Conservation (phyloP, 2,329 filamentous ascomycete genomes). For the Pseudogymnoascus sp. region DNA sequence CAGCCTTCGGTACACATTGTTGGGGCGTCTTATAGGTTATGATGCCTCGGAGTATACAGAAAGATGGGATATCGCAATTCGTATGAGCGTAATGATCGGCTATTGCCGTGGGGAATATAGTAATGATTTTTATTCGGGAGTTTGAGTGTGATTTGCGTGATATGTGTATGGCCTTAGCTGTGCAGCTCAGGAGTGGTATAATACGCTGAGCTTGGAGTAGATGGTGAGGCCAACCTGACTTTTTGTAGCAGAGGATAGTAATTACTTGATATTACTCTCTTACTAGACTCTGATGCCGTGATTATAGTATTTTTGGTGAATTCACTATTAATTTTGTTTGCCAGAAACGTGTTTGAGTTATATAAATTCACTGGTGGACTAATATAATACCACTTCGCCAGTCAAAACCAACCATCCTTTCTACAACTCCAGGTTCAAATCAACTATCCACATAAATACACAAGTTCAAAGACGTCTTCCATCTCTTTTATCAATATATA, state of each 20-base stretch:
- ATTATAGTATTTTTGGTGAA: background rate
- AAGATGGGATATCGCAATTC: background rate
- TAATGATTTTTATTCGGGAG: background rate
- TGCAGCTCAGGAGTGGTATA: background rate
- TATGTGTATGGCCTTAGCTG: background rate
- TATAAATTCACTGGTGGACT: background rate
- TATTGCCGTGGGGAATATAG: conserved; percentile 7
- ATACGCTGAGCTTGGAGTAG: background rate
- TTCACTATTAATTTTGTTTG: background rate
- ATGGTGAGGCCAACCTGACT: background rate
- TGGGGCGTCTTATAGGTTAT: conserved; percentile 7
- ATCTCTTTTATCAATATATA: background rate
- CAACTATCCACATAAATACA: background rate
- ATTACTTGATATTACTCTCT: background rate
- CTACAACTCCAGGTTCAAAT: background rate
- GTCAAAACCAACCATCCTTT: background rate
- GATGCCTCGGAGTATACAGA: conserved; percentile 8
- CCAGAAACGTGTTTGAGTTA: background rate
- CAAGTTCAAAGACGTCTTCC: background rate
- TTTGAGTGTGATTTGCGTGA: background rate
- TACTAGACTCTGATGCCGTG: background rate
- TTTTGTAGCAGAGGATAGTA: background rate
- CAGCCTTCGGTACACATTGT: conserved; percentile 5
- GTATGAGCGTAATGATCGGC: conserved; percentile 1
- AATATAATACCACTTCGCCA: background rate